Conservation (phyloP, 495 filamentous ascomycete species). For the Aspergillus steynii region DNA sequence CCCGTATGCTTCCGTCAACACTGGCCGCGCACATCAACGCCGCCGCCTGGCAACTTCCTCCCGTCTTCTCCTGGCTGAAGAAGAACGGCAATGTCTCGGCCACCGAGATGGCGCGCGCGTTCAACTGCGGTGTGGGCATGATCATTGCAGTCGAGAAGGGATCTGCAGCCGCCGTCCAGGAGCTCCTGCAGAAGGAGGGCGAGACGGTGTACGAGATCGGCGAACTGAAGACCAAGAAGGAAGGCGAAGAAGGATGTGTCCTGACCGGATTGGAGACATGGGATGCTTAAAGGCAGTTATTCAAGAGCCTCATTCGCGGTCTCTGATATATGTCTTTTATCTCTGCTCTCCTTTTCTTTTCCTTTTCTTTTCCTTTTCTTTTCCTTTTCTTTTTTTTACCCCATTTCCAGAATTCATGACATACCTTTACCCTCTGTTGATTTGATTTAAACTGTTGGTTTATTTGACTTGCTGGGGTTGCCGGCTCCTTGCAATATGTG, state of each 20-base stretch:
- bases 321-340: no score
- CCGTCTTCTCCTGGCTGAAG: slow-evolving; percentile 84
- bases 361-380: slow-evolving; percentile 2
- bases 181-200: slow-evolving; percentile 58
- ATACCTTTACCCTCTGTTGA: slow-evolving; percentile 2
- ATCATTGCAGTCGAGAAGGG: slow-evolving; percentile 70
- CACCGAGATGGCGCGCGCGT: slow-evolving; percentile 82
- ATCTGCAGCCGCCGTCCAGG: slow-evolving; percentile 51
- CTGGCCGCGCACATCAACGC: slow-evolving; percentile 79
- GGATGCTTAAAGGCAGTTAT: slow-evolving; percentile 36
- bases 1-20: slow-evolving; percentile 78
- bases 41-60: slow-evolving; percentile 65
- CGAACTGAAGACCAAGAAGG: slow-evolving; percentile 52
- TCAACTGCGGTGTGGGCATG: slow-evolving; percentile 95
- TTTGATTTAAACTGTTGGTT: neutral
- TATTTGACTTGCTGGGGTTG: slow-evolving; percentile 1
- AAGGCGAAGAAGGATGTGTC: slow-evolving; percentile 63
- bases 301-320: neutral
- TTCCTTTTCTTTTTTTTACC: neutral
- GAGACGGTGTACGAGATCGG: slow-evolving; percentile 82
- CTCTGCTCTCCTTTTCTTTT: slow-evolving; percentile 14
- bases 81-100: slow-evolving; percentile 69
- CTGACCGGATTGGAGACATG: slow-evolving; percentile 71
- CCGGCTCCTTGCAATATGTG: slow-evolving; percentile 3
- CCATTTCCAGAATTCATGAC: neutral